Evolutionary conservation across 768 basidiomycete species (phyloP).

Genomic region (Leucocoprinus leucothites): DNA sequence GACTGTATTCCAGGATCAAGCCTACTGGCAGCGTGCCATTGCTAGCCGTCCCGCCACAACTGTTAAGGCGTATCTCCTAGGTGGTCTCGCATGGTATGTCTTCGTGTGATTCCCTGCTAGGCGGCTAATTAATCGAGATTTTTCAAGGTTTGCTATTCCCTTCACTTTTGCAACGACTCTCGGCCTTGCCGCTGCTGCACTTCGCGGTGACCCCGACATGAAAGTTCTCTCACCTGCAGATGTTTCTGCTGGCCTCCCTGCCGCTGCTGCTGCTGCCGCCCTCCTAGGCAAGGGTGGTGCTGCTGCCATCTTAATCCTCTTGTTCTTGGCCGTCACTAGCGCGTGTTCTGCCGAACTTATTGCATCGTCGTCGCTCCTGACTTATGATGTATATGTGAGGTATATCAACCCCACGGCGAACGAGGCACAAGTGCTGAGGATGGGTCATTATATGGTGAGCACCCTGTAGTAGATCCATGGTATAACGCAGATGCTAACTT

Average conservation of each 20-base stretch:
- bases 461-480: neutral
- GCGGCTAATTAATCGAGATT: too few species aligned
- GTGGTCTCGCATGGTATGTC: constrained; percentile 79
- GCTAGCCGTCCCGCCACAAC: constrained; percentile 81
- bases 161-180: constrained; percentile 85
- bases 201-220: constrained; percentile 59
- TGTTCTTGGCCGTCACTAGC: constrained; percentile 85
- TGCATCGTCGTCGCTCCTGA: constrained; percentile 80
- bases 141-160: constrained; percentile 78
- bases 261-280: constrained; percentile 80
- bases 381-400: constrained; percentile 83
- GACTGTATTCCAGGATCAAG: constrained; percentile 57
- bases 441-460: constrained; percentile 65
- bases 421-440: constrained; percentile 63
- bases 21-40: constrained; percentile 92
- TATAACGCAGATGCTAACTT: neutral
- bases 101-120: neutral
- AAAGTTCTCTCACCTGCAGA: constrained; percentile 48
- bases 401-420: constrained; percentile 84
- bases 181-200: constrained; percentile 84
- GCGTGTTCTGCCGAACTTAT: constrained; percentile 84
- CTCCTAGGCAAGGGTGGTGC: constrained; percentile 81
- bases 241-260: constrained; percentile 85
- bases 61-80: constrained; percentile 88
- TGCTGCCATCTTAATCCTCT: constrained; percentile 69